A percentile compares a stretch with the other conserved stretches of the same genome.
Conservation (phyloP, 2,329 filamentous ascomycete species). For the Fusarium kyushuense region DNA sequence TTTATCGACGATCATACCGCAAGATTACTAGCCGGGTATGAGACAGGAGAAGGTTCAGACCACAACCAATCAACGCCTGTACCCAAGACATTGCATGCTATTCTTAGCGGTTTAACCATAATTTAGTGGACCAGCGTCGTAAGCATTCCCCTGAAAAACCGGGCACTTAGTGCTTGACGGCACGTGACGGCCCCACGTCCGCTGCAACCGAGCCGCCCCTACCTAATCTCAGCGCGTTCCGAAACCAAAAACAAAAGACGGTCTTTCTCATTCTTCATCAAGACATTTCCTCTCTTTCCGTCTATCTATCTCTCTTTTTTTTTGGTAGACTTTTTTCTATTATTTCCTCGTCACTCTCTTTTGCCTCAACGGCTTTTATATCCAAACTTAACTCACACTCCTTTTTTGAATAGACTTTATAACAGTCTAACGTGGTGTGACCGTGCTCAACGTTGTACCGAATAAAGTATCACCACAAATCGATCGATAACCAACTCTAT, state of each 20-base stretch:
- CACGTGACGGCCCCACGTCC: conserved; percentile 40
- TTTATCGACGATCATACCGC: conserved; percentile 36
- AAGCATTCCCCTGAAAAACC: conserved; percentile 45
- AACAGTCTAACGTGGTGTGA: conserved; percentile 26
- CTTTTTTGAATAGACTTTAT: conserved; percentile 32
- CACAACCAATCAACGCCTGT: conserved; percentile 32
- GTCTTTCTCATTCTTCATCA: conserved; percentile 31
- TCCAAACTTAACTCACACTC: conserved; percentile 33
- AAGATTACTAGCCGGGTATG: conserved; percentile 42
- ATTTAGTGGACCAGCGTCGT: conserved; percentile 32
- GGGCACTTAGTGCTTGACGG: conserved; percentile 30
- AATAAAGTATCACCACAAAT: conserved; percentile 25
- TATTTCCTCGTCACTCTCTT: conserved; percentile 46
- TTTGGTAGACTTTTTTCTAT: conserved; percentile 37
- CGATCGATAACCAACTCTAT: conserved; percentile 30
- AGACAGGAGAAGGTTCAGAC: conserved; percentile 41
- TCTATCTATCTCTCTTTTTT: conserved; percentile 32
- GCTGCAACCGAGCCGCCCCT: conserved; percentile 26
- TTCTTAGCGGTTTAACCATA: conserved; percentile 42
- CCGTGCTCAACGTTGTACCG: conserved; percentile 33
- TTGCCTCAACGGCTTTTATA: conserved; percentile 37
- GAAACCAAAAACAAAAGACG: conserved; percentile 32
- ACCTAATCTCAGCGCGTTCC: conserved; percentile 46
- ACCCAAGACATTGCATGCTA: conserved; percentile 31
- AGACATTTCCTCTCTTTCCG: conserved; percentile 12